Conservation (phyloP, 768 basidiomycete genomes). For the Leccinum imitatum region DNA sequence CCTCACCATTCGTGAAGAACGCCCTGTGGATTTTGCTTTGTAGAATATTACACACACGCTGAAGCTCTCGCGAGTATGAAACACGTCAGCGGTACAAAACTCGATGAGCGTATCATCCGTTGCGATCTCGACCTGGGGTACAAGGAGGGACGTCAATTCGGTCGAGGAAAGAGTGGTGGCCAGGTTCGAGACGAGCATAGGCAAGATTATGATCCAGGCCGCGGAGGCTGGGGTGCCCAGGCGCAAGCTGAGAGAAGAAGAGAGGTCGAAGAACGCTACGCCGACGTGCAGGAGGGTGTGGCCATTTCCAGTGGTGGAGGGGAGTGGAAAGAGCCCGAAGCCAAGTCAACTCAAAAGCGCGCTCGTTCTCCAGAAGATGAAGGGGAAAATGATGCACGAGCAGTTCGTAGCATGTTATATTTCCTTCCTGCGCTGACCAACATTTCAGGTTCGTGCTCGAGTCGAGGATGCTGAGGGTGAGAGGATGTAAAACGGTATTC, state of each 20-base stretch:
- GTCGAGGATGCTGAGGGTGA: conserved; percentile 66
- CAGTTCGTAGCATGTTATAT: conserved; percentile 41
- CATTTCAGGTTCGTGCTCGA: conserved; percentile 53
- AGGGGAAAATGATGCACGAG: conserved; percentile 50
- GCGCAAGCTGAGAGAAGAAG: conserved; percentile 77
- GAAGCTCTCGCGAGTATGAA: conserved; percentile 92
- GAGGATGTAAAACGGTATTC: conserved; percentile 53
- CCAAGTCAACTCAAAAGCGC: conserved; percentile 54
- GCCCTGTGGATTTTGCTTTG: conserved; percentile 94
- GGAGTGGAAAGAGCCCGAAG: conserved; percentile 77
- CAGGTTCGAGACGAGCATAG: conserved; percentile 96
- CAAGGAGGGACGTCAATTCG: conserved; percentile 95
- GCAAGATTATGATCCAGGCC: conserved; percentile 94
- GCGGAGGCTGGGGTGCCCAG: conserved; percentile 93
- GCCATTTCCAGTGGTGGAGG: conserved; percentile 83
- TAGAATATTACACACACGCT: conserved; percentile 92
- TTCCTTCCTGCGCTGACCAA: conserved; percentile 7
- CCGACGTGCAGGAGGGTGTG: conserved; percentile 74
- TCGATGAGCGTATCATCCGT: conserved; percentile 97
- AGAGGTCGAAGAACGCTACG: conserved; percentile 85
- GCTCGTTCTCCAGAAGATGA: conserved; percentile 80
- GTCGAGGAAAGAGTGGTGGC: conserved; percentile 95
- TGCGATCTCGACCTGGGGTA: conserved; percentile 98
- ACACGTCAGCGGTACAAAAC: conserved; percentile 96
- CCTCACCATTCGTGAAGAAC: conserved; percentile 49